Percentiles rank a stretch among this genome's conserved stretches.
Conservation (phyloP, 192 early-diverging fungal species). For the Polychytrium aggregatum region DNA sequence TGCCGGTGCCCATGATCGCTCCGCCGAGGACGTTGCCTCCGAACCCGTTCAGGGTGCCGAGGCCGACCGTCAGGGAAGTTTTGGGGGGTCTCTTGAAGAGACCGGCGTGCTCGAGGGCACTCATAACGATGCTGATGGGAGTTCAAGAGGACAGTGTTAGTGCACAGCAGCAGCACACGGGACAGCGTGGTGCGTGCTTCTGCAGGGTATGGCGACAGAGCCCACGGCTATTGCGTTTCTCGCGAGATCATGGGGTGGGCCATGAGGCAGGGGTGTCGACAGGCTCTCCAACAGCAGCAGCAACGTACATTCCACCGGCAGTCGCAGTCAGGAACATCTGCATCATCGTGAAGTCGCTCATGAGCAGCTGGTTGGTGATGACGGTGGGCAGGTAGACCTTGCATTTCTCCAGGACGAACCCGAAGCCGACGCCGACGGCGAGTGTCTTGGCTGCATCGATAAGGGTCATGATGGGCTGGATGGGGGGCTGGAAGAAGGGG, state of each 20-base stretch:
- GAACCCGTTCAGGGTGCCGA: not conserved
- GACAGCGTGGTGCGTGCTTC: too few relatives aligned
- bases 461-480: too few relatives aligned
- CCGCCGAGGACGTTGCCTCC: slow-evolving; percentile 17
- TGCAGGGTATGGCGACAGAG: too few relatives aligned
- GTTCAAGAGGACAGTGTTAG: not conserved
- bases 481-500: too few relatives aligned
- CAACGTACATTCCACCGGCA: slow-evolving; percentile 11
- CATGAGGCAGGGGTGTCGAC: not conserved
- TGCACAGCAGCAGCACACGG: too few relatives aligned
- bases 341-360: slow-evolving; percentile 14
- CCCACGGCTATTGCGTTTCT: too few relatives aligned
- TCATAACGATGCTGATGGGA: slow-evolving; percentile 3
- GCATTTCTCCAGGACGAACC: slow-evolving; percentile 19
- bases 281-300: too few relatives aligned
- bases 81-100: slow-evolving; percentile 7
- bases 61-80: not conserved
- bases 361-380: slow-evolving; percentile 18
- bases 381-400: slow-evolving; percentile 19
- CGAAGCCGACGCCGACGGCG: slow-evolving; percentile 12
- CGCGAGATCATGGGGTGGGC: not conserved
- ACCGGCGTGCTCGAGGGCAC: slow-evolving; percentile 2
- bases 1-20: slow-evolving; percentile 13
- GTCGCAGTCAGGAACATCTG: slow-evolving; percentile 21
- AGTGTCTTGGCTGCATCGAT: too few relatives aligned